Conservation (phyloP, 192 early-diverging fungal species). For the Piromyces finnis region DNA sequence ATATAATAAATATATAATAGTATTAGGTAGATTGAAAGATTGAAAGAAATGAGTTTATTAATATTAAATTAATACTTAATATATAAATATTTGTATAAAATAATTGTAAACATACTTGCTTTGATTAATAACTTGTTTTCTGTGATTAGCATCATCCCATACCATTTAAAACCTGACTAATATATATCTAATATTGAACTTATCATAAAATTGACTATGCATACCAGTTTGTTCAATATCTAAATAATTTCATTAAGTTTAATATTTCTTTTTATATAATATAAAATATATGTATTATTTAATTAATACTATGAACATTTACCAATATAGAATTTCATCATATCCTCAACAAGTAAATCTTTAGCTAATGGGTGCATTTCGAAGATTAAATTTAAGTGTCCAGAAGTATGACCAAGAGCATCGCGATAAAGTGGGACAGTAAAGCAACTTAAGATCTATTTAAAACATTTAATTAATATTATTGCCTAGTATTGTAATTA, state of each 20-base stretch:
- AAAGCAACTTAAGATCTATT: conserved; percentile 60
- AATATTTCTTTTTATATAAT: too few species aligned
- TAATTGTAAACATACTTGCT: conserved; percentile 39
- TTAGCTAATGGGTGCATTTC: conserved; percentile 59
- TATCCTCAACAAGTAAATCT: conserved; percentile 52
- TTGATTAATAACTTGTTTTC: conserved; percentile 35
- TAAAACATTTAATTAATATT: too few species aligned
- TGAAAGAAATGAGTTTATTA: too few species aligned
- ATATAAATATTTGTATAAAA: too few species aligned
- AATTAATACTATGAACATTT: conserved; percentile 6
- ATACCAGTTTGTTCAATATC: conserved; percentile 91
- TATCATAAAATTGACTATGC: conserved; percentile 91
- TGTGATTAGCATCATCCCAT: conserved; percentile 59
- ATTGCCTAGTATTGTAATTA: too few species aligned
- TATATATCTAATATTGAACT: conserved; percentile 94
- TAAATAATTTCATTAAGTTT: too few species aligned
- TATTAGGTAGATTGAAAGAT: too few species aligned
- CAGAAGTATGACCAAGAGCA: conserved; percentile 11
- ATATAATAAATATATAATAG: too few species aligned
- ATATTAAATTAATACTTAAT: too few species aligned
- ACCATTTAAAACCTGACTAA: conserved; percentile 72
- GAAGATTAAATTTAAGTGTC: conserved; percentile 26
- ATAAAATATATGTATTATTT: too few species aligned
- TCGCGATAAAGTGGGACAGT: conserved; percentile 46
- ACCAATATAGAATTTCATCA: conserved; percentile 87